phyloP scores from a whole-genome alignment of 2,329 filamentous ascomycete species.

The Phyllosticta ampelicida region DNA sequence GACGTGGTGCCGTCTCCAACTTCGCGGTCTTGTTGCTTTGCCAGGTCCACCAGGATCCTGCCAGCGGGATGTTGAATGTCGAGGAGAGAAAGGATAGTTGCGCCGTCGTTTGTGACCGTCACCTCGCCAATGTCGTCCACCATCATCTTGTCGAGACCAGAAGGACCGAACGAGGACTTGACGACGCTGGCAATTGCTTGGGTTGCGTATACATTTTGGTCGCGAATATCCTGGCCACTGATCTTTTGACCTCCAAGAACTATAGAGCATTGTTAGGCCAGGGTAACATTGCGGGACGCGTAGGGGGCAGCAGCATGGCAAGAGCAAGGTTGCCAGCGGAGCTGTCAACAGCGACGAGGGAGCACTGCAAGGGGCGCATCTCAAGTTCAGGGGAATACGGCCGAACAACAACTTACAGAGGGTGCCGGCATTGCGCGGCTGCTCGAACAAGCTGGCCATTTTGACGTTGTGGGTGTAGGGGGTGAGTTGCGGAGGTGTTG shows the following conservation, averaged over 20 bases:
- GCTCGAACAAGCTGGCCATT: conserved; percentile 96
- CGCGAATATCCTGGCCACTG: conserved; percentile 88
- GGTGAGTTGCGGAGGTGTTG: conserved; percentile 7
- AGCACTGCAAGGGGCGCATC: not conserved
- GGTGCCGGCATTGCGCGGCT: conserved; percentile 82
- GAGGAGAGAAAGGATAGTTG: conserved; percentile 87
- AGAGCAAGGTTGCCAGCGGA: not conserved
- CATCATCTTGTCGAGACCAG: conserved; percentile 99
- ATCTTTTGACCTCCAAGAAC: conserved; percentile 96
- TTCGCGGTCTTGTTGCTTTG: conserved; percentile 98
- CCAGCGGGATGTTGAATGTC: conserved; percentile 97
- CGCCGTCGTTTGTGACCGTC: conserved; percentile 97
- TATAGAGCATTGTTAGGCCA: conserved; percentile 28
- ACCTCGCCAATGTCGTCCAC: conserved; percentile 99
- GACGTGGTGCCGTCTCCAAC: conserved; percentile 97
- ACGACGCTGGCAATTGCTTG: conserved; percentile 98
- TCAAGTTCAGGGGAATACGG: not conserved
- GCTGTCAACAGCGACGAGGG: not conserved
- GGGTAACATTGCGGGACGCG: not conserved
- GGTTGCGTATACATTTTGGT: conserved; percentile 94
- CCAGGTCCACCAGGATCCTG: conserved; percentile 95
- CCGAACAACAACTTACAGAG: conserved; percentile 51
- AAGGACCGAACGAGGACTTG: conserved; percentile 96
- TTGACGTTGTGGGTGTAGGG: conserved; percentile 15
- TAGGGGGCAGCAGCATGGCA: not conserved